These are phyloP conservation scores for Proliferodiscus dingleyae DNA, from an alignment of 2,329 filamentous ascomycete genomes.

Conservation along the genomic window DNA sequence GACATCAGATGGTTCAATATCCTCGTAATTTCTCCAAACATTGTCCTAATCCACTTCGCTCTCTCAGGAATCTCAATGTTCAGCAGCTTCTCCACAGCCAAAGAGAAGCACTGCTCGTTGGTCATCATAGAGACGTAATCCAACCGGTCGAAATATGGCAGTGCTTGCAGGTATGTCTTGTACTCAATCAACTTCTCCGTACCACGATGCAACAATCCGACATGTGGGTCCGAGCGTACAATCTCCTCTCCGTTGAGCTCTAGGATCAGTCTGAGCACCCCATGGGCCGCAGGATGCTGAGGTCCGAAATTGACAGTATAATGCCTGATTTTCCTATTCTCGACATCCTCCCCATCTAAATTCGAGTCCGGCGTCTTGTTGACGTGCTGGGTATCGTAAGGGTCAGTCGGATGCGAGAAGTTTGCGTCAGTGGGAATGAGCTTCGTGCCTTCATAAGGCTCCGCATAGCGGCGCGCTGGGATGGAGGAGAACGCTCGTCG, in stretches of 20 bases:
- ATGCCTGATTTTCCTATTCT: conserved; percentile 85
- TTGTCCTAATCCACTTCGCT: conserved; percentile 92
- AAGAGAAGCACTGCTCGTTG: conserved; percentile 95
- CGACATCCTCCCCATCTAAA: conserved; percentile 39
- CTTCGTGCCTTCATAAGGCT: conserved; percentile 46
- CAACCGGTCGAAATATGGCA: conserved; percentile 97
- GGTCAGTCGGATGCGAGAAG: conserved; percentile 50
- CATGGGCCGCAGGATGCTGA: conserved; percentile 97
- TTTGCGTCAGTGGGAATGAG: conserved; percentile 56
- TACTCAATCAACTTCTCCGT: conserved; percentile 99
- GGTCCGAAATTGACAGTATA: conserved; percentile 99
- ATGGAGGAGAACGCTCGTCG: conserved; percentile 63
- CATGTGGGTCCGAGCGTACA: conserved; percentile 91
- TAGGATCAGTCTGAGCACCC: conserved; percentile 93
- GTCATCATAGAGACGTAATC: conserved; percentile 99
- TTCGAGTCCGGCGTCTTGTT: conserved; percentile 33
- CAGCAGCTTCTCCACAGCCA: conserved; percentile 95
- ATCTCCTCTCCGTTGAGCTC: conserved; percentile 98
- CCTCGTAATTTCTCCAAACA: conserved; percentile 94
- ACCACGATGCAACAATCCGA: conserved; percentile 90
- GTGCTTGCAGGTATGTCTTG: conserved; percentile 96
- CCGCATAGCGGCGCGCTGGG: conserved; percentile 56
- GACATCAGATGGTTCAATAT: conserved; percentile 98
- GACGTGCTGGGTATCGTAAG: conserved; percentile 38
- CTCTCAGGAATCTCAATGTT: conserved; percentile 94